Percentiles rank a stretch among this genome's conserved stretches.
phyloP scores from a whole-genome alignment of 345 rosid species.

The Eutrema yunnanense region DNA sequence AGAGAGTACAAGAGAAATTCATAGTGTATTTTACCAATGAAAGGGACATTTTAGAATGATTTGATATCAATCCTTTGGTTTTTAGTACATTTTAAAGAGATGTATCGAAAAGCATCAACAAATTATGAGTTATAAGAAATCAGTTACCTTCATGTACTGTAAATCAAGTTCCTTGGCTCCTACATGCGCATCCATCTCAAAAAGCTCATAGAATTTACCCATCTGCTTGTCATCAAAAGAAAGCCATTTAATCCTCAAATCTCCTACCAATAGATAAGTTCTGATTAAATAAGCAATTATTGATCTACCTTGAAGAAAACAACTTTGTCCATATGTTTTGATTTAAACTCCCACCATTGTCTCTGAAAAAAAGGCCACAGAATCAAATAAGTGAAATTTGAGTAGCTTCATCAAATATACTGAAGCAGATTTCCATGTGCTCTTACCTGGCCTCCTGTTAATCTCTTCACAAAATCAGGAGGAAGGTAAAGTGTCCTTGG shows the following conservation, averaged over 20 bases:
- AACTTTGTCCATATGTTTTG: conserved; percentile 98
- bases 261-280: not conserved
- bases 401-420: conserved; percentile 12
- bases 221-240: conserved; percentile 46
- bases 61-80: not conserved
- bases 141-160: conserved; percentile 93
- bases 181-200: conserved; percentile 98
- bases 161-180: conserved; percentile 90
- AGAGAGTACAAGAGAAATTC: not conserved
- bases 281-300: not conserved
- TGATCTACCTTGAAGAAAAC: conserved; percentile 79
- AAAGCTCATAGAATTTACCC: conserved; percentile 98
- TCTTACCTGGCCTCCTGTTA: conserved; percentile 86
- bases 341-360: conserved; percentile 99
- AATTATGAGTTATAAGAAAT: not conserved
- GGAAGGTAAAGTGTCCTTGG: conserved; percentile 86
- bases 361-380: conserved; percentile 42
- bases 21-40: not conserved
- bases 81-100: not conserved
- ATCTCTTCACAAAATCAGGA: conserved; percentile 64
- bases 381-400: conserved; percentile 13
- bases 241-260: not conserved
- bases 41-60: not conserved
- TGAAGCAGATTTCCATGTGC: conserved; percentile 4
- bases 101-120: not conserved